phyloP scores from a whole-genome alignment of 805 yeast genomes.

The Starmerella lactis-condensi region DNA sequence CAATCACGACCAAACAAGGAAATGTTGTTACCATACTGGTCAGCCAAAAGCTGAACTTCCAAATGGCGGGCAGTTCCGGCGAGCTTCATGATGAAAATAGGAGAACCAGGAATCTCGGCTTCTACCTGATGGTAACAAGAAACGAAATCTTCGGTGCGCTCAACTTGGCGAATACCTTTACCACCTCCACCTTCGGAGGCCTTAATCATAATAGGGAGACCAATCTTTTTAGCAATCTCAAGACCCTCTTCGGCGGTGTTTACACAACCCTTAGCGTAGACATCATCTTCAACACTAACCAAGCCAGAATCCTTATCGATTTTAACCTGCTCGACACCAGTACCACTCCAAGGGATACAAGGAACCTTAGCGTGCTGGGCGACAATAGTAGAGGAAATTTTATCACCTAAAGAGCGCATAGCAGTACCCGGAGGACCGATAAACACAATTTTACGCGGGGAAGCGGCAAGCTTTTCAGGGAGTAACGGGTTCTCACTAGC shows the following conservation, averaged over 20 bases:
- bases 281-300: slow-evolving; percentile 72
- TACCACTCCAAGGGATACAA: slow-evolving; percentile 99
- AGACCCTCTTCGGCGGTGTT: slow-evolving; percentile 75
- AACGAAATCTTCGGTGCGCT: slow-evolving; percentile 56
- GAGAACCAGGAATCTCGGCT: slow-evolving; percentile 96
- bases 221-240: slow-evolving; percentile 64
- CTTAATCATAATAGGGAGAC: slow-evolving; percentile 97
- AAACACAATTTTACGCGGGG: slow-evolving; percentile 74
- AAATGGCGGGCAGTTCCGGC: slow-evolving; percentile 96
- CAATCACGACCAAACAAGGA: slow-evolving; percentile 97
- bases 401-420: slow-evolving; percentile 98
- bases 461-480: slow-evolving; percentile 87
- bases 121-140: slow-evolving; percentile 81
- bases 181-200: slow-evolving; percentile 99
- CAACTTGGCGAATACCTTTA: slow-evolving; percentile 97
- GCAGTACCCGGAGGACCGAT: slow-evolving; percentile 99
- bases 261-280: slow-evolving; percentile 80
- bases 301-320: slow-evolving; percentile 52
- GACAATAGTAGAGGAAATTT: slow-evolving; percentile 91
- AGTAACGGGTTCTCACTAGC: slow-evolving; percentile 95
- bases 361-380: slow-evolving; percentile 98
- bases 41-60: slow-evolving; percentile 94
- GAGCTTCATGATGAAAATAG: slow-evolving; percentile 90
- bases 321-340: slow-evolving; percentile 73
- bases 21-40: slow-evolving; percentile 94